Evolutionary conservation across 192 early-diverging fungal genomes (phyloP), one percentile per base, ranked within the genome.

Genomic region (Tieghemiomyces parasiticus): DNA sequence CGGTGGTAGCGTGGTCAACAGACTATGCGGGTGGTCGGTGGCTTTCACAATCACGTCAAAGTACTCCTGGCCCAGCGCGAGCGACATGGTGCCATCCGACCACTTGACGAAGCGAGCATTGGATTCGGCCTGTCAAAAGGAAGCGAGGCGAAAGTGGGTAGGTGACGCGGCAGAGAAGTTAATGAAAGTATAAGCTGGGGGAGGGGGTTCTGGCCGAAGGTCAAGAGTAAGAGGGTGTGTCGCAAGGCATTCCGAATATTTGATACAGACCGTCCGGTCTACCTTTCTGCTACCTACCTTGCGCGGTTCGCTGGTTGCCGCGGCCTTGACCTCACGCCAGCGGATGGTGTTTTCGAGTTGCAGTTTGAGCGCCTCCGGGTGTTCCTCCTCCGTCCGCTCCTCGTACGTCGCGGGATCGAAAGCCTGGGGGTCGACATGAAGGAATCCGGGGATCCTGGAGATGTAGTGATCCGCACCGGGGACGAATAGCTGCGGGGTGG

Each of bases 31-130:
- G 35, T 22, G 3, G 6, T 58, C 35, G 19, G 12, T 10, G 33
- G 55, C 33, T 24, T 81, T 80, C 32, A 71, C 53, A 28, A 62
- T 69, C 26, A 82, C 80, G 61, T 87, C 84, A 73, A 87, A 89
- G 47, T 80, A 68, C 60, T 92, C 88, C 33, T 79, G 70, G 14
- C 86, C 87, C 25, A 92, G 63, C 3, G 87, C 68, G 12, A 92
- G 61, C 2, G 90, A 87, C 65, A 77, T 73, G 34, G 76, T 66
- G 29, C 81, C 83, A 65, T 92, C 86, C 14, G 79, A 81, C 90
- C 90, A 90, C 34, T 77, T 69, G 8, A 92, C 77, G 52, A 92
- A 63, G 3, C 82, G 80, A 1, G 86, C 78, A 65, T 90, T 88
- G 24, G 85, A 86, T 60, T 88, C 81, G 62, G 38, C 8, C 38